Base-by-base conservation (phyloP, 179 eudicot species). In the Patellifolia procumbens region DNA sequence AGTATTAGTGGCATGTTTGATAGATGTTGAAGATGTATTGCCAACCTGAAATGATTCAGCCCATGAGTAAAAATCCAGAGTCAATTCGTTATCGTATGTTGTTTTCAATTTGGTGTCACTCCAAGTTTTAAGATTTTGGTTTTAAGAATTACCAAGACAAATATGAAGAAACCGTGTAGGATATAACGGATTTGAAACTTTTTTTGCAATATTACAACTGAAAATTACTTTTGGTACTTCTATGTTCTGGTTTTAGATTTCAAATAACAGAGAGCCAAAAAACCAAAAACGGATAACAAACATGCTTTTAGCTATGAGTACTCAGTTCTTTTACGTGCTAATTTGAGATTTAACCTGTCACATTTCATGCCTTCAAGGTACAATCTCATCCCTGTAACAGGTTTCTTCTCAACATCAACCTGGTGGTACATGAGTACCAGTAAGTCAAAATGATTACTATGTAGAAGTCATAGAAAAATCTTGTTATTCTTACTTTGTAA, bases 361-460 rank as follows among this genome's bases (percentile, higher is more conserved):
- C 88, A 85, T 83, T 88, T 91, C 84, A 83, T 85, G 79, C 98
- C 97, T 71, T 93, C 98, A 0, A 93, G 92, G 72, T 83, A 90
- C 64, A 93, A 84, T 49, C 97, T 74, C 92, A 90, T 86, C 76
- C 97, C 98, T 2, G 89, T 89, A 11, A 93, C 89, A 2, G 98
- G 97, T 45, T 77, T 88, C 66, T 81, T 87, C 66, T 85, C 90
- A 51, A 74, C 81, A 45, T 79, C 74, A 12, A 93, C 97, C 98
- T 93, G 83, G 24, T 46, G 32, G 53, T n/a, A 70, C 12, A 26
- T 22, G 19, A 59, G 39, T 68, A 35, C 32, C 32, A 53, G 17
- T 28, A 51, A 49, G 42, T 73, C 32, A 58, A 42, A 68, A 34
- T 31, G 68, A 63, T 62, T 17, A 62, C 24, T 13, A 62, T 62